Evolutionary conservation across 202 grass and related monocot genomes (phyloP).

Genomic region (Schoenoplectus tabernaemontani): DNA sequence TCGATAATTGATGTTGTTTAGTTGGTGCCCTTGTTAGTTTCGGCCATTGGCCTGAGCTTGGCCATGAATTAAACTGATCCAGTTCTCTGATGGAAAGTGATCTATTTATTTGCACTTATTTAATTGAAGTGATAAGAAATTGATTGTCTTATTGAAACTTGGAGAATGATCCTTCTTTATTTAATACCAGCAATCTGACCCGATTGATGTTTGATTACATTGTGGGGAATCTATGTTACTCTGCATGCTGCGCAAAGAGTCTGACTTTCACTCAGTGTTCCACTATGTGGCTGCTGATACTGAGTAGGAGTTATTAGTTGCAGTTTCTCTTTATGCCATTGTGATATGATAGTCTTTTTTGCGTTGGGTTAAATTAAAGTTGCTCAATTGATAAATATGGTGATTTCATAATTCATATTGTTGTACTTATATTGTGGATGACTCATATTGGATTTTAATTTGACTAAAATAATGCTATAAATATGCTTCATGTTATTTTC

Average conservation of each 20-base stretch:
- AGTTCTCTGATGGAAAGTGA: not conserved
- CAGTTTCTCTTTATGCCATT: not conserved
- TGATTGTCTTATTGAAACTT: not conserved
- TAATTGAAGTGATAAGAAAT: not conserved
- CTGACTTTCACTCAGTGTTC: not conserved
- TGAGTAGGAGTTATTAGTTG: not conserved
- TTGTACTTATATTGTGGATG: not conserved
- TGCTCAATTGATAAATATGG: not conserved
- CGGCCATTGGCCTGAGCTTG: not conserved
- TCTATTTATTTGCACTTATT: not conserved
- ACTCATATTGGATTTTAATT: not conserved
- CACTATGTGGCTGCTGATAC: not conserved
- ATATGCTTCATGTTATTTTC: not conserved
- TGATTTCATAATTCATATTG: not conserved
- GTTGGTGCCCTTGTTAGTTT: not conserved
- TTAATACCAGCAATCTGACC: not conserved
- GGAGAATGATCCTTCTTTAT: not conserved
- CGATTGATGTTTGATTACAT: not conserved
- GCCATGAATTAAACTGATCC: not conserved
- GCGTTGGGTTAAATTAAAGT: not conserved
- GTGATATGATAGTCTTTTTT: not conserved
- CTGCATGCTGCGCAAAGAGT: not conserved
- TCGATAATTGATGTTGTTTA: not conserved
- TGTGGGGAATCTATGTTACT: not conserved
- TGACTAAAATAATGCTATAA: not conserved